A percentile compares a stretch with the other conserved stretches of the same genome.
These are phyloP conservation scores for Fusarium buharicum DNA, from an alignment of 2,329 filamentous ascomycete genomes.

Conservation along the genomic window DNA sequence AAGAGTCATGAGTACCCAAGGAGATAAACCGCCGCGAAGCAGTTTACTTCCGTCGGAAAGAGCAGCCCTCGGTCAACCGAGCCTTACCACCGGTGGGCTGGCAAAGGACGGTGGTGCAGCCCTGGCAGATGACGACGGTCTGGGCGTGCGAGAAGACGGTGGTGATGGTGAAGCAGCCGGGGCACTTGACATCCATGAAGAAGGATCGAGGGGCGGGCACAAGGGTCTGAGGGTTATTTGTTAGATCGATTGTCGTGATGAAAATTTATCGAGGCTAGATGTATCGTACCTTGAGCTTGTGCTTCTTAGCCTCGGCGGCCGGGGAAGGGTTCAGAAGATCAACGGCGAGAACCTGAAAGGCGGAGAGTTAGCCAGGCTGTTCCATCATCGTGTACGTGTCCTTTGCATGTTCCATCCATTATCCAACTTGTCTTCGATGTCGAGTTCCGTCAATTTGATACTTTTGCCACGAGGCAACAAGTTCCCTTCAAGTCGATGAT, in stretches of 20 bases:
- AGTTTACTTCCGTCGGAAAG: slow-evolving; percentile 99
- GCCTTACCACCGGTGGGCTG: slow-evolving; percentile 99
- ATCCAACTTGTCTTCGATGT: slow-evolving; percentile 12
- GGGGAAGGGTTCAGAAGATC: slow-evolving; percentile 99
- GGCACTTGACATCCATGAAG: slow-evolving; percentile 99
- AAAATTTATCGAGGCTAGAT: slow-evolving; percentile 21
- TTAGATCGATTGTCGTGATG: slow-evolving; percentile 42
- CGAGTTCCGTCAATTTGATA: slow-evolving; percentile 33
- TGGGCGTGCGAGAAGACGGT: slow-evolving; percentile 99
- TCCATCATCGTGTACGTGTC: slow-evolving; percentile 32
- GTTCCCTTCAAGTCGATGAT: slow-evolving; percentile 24
- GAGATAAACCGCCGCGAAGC: slow-evolving; percentile 58
- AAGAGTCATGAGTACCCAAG: slow-evolving; percentile 61
- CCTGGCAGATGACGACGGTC: slow-evolving; percentile 99
- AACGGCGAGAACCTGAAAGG: slow-evolving; percentile 94
- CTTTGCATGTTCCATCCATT: slow-evolving; percentile 27
- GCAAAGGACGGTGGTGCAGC: slow-evolving; percentile 99
- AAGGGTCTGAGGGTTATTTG: slow-evolving; percentile 71
- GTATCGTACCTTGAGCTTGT: slow-evolving; percentile 96
- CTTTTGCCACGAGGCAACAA: slow-evolving; percentile 32
- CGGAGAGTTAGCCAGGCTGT: slow-evolving; percentile 59
- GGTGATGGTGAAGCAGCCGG: slow-evolving; percentile 99
- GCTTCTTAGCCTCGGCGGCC: slow-evolving; percentile 98
- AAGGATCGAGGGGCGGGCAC: slow-evolving; percentile 97
- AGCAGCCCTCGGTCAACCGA: slow-evolving; percentile 98